phyloP scores from a whole-genome alignment of 192 early-diverging fungal genomes.

The Coemansia sp. region DNA sequence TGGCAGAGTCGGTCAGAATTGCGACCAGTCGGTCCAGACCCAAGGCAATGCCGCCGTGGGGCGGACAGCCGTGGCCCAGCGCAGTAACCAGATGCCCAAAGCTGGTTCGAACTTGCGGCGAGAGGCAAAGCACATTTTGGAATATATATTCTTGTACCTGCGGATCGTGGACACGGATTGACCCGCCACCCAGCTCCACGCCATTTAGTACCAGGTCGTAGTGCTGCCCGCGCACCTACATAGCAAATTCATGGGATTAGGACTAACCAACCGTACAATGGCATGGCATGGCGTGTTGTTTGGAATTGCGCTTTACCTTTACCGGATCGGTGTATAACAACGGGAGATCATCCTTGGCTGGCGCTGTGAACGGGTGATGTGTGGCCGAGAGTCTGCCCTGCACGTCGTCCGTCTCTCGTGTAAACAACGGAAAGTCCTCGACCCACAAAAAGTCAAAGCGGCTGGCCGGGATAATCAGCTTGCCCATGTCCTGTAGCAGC shows the following conservation, averaged over 20 bases:
- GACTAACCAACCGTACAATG: no score
- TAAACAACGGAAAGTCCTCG: conserved; percentile 86
- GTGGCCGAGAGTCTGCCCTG: conserved; percentile 57
- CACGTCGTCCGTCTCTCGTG: conserved; percentile 57
- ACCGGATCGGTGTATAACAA: conserved; percentile 60
- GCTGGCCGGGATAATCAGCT: conserved; percentile 45
- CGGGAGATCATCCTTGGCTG: conserved; percentile 61
- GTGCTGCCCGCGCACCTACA: conserved; percentile 68
- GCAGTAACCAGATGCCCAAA: conserved; percentile 83
- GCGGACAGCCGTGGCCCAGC: conserved; percentile 78
- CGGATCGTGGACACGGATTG: conserved; percentile 80
- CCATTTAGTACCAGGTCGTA: conserved; percentile 91
- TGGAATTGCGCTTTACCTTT: conserved; percentile 53
- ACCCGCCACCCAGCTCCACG: conserved; percentile 87
- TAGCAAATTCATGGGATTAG: no score
- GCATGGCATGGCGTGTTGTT: no score
- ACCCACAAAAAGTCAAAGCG: conserved; percentile 78
- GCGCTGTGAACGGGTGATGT: conserved; percentile 92
- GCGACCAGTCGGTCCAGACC: conserved; percentile 79
- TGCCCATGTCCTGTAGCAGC: conserved; percentile 51
- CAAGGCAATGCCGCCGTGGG: conserved; percentile 85
- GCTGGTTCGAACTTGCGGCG: conserved; percentile 52
- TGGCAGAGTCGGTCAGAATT: conserved; percentile 63
- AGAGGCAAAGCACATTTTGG: conserved; percentile 61
- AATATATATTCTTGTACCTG: conserved; percentile 72